phyloP scores from a whole-genome alignment of 1,139 yeast genomes.

The Sporopachydermia cereana region DNA sequence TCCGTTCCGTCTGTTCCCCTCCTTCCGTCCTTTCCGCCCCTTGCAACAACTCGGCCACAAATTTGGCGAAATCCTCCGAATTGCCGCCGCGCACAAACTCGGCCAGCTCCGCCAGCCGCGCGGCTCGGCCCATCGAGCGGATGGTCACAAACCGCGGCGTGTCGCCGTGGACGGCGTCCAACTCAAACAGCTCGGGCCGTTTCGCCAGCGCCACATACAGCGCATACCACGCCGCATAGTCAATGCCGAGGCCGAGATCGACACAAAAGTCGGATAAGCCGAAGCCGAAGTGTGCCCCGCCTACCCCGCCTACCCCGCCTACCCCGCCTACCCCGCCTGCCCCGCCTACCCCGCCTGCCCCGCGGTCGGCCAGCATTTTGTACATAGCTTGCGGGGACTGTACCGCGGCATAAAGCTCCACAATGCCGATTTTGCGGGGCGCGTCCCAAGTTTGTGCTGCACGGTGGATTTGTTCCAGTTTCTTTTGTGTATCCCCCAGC shows the following conservation, averaged over 20 bases:
- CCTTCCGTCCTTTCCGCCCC: slow-evolving; percentile 18
- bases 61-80: slow-evolving; percentile 24
- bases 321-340: background rate
- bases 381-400: too few species aligned
- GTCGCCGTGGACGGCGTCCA: background rate
- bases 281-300: background rate
- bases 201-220: slow-evolving; percentile 12
- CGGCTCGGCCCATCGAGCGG: slow-evolving; percentile 18
- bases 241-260: slow-evolving; percentile 3
- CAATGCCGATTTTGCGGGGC: slow-evolving; percentile 39
- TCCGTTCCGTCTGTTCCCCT: slow-evolving; percentile 11
- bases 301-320: background rate
- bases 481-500: slow-evolving; percentile 26
- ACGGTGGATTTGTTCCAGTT: slow-evolving; percentile 44
- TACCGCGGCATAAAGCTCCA: slow-evolving; percentile 29
- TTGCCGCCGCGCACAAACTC: slow-evolving; percentile 40
- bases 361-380: background rate
- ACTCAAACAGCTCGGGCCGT: slow-evolving; percentile 11
- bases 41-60: slow-evolving; percentile 5
- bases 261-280: background rate
- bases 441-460: slow-evolving; percentile 38
- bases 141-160: background rate
- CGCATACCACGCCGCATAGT: slow-evolving; percentile 5
- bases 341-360: background rate
- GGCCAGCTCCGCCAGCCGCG: slow-evolving; percentile 32